Evolutionary conservation across 2,329 filamentous ascomycete genomes (phyloP), one percentile per base, ranked within the genome.

Genomic region (Beauveria caledonica): DNA sequence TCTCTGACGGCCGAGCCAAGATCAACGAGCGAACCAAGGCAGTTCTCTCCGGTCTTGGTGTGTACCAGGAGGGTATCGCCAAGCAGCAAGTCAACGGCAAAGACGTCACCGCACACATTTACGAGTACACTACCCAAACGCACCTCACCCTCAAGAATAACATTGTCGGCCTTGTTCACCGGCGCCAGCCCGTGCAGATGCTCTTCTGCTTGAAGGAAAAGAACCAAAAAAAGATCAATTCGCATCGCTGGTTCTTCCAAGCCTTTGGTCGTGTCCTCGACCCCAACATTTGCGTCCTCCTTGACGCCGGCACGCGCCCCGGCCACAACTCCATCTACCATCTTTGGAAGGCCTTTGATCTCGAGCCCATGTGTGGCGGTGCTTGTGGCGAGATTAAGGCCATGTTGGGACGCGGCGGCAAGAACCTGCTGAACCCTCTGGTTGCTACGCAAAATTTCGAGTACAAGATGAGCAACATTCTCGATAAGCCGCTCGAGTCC

Each of bases 211-310:
- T 99, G 63, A 99, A 99, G 79, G 94, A 99, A 72, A 97, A 97
- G 84, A 99, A 99, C 72, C 92, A 97, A 78, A 99, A 99, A 80
- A 99, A 99, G 81, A 99, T 99, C 83, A 99, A 99, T 73, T 97
- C 94, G 0, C 94, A 99, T 73, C 82, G 94, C 72, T 99, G 94
- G 94, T 97, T 99, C 78, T 99, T 99, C 81, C 89, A 95, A 67
- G 94, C 93, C 0, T 99, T 99, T 72, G 94, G 94, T 36, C 85
- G 87, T 23, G 89, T 97, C 3, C 77, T 99, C 49, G 88, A 97
- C 64, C 94, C 94, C 44, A 97, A 97, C 69, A 96, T 99, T 67
- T 97, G 94, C 70, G 93, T 97, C 11, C 82, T 99, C 57, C 85
- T 99, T 65, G 94, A 99, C 75, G 94, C 94, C 1, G 94, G 94